A percentile compares a stretch with the other conserved stretches of the same genome.
phyloP scores from a whole-genome alignment of 306 rosid genomes.

The Castanopsis chinensis region DNA sequence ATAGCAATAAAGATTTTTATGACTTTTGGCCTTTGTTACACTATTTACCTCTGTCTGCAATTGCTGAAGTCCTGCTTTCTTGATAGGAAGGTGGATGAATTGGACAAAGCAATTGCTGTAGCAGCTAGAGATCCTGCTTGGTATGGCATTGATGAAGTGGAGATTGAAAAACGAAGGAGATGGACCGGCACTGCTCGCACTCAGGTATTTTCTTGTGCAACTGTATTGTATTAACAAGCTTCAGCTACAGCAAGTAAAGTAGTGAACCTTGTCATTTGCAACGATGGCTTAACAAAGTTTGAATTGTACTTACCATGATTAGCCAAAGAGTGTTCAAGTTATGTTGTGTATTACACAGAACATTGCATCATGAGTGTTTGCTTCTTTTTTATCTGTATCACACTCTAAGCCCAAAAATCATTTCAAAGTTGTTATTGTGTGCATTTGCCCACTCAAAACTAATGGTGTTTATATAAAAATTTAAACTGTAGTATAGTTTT shows the following conservation, averaged over 20 bases:
- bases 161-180: constrained; percentile 85
- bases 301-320: no score
- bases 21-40: background rate
- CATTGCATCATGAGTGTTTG: no score
- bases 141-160: constrained; percentile 86
- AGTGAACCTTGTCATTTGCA: no score
- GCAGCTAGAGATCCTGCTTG: constrained; percentile 89
- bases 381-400: no score
- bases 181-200: constrained; percentile 85
- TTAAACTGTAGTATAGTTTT: no score
- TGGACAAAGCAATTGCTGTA: constrained; percentile 89
- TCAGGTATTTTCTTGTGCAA: constrained; percentile 52
- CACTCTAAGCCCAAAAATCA: no score
- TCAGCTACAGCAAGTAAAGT: background rate
- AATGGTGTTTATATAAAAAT: no score
- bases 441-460: no score
- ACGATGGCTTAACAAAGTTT: no score
- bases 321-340: no score
- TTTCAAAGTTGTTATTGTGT: no score
- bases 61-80: constrained; percentile 63
- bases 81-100: constrained; percentile 98
- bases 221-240: background rate
- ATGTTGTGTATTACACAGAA: no score
- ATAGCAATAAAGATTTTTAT: background rate
- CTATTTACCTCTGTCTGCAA: constrained; percentile 18